Evolutionary conservation across 2,329 filamentous ascomycete species (phyloP).

Genomic region (Zymoseptoria tritici): DNA sequence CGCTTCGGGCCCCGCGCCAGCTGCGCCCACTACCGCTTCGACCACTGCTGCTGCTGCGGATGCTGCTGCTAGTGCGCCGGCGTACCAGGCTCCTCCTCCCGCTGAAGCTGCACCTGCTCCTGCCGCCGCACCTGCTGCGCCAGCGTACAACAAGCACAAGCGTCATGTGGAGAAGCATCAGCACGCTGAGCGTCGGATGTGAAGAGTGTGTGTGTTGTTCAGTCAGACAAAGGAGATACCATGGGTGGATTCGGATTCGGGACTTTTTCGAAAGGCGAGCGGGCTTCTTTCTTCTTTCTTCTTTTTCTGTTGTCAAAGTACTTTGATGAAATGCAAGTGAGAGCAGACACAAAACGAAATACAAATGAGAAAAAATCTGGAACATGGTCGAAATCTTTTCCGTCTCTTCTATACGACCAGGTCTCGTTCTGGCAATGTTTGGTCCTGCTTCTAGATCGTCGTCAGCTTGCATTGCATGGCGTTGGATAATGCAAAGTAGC

Average conservation of each 20-base stretch:
- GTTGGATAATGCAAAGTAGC: no score
- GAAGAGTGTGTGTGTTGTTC: neutral
- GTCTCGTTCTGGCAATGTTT: no score
- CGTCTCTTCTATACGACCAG: no score
- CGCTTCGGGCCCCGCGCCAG: slow-evolving; percentile 25
- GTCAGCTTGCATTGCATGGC: no score
- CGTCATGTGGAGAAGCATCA: slow-evolving; percentile 26
- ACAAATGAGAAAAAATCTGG: no score
- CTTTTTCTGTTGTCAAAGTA: neutral
- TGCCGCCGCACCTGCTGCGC: neutral
- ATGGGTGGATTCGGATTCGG: neutral
- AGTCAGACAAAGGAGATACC: neutral
- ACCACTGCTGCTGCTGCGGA: neutral
- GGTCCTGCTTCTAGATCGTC: no score
- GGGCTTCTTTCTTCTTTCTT: neutral
- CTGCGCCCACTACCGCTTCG: neutral
- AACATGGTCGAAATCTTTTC: no score
- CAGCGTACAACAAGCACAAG: slow-evolving; percentile 17
- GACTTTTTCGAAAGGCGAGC: neutral
- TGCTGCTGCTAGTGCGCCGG: slow-evolving; percentile 9
- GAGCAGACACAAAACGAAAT: no score
- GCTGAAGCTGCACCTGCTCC: slow-evolving; percentile 22
- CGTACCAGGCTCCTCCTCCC: slow-evolving; percentile 20
- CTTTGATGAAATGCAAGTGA: neutral
- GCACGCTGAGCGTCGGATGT: slow-evolving; percentile 5